Evolutionary conservation across 495 filamentous ascomycete species (phyloP).

Genomic region (Aspergillus biplanus): DNA sequence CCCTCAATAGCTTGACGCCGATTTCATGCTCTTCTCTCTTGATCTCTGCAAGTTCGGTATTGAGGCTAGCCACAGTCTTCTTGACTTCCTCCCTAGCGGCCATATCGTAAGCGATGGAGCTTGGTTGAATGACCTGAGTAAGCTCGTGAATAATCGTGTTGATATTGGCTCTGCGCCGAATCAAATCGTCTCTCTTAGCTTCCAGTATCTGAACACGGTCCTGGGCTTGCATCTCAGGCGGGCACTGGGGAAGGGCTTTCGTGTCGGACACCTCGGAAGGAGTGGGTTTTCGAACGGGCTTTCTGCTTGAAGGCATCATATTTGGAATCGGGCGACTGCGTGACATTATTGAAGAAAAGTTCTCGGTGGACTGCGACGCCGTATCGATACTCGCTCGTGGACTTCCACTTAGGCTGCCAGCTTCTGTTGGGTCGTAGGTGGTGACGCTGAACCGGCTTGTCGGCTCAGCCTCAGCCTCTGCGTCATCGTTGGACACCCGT

Average conservation of each 20-base stretch:
- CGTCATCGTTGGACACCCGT: constrained; percentile 29
- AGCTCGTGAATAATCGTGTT: constrained; percentile 72
- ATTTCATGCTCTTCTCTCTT: constrained; percentile 82
- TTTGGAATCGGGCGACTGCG: constrained; percentile 52
- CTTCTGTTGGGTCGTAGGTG: constrained; percentile 65
- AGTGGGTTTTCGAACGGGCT: constrained; percentile 54
- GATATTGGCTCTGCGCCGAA: constrained; percentile 69
- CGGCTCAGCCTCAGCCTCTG: constrained; percentile 41
- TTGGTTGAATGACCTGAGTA: constrained; percentile 62
- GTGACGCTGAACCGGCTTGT: constrained; percentile 74
- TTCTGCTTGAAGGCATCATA: constrained; percentile 46
- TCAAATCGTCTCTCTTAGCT: constrained; percentile 66
- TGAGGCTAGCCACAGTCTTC: constrained; percentile 68
- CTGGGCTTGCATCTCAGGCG: constrained; percentile 56
- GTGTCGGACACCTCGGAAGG: constrained; percentile 51
- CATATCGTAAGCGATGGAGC: constrained; percentile 59
- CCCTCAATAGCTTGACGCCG: constrained; percentile 78
- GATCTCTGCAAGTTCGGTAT: constrained; percentile 76
- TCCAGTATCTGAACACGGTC: constrained; percentile 70
- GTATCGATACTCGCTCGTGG: constrained; percentile 45
- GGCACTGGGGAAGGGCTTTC: constrained; percentile 58
- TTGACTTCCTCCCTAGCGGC: constrained; percentile 69
- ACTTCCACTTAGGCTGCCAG: constrained; percentile 40
- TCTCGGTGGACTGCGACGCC: constrained; percentile 39
- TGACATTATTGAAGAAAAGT: constrained; percentile 48